Evolutionary conservation across 805 yeast species (phyloP), one percentile per base, ranked within the genome.

Genomic region (Ogataea siamensis): DNA sequence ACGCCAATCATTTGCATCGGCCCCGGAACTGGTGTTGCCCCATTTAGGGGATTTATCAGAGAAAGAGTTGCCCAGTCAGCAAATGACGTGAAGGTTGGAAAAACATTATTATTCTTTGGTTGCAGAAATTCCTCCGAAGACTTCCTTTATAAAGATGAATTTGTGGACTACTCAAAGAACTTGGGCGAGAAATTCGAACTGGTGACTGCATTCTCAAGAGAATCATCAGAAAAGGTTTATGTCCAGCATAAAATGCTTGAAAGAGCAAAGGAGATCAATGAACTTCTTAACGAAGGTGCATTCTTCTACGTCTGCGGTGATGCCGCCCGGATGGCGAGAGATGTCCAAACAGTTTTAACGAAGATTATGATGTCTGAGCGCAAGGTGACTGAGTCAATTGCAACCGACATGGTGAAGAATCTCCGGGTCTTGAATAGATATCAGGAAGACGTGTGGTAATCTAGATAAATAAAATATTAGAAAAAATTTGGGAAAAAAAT

Each of bases 11-110:
- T 91, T 53, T 77, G 89, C 83, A 74, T 91, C 55, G 99, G 99
- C 19, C 98, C 99, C 31, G 99, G 99, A 49, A 93, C 99, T 3
- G 99, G 99, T 62, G 91, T 91, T 34, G 98, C 99, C 7, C 99
- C 99, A 45, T 87, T 93, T 71, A 81, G 99, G 68, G 99, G 95
- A 3, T 91, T 91, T 51, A 64, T 91, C 24, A 80, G 94, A 67
- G 99, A 91, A 60, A 82, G 89, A 55, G 84, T 80, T n/a, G 60
- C 66, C 26, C 75, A 69, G 55, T 66, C 65, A 9, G 69, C 68
- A 41, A 60, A 60, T 31, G 69, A 71, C 49, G 77, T 63, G 40
- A 62, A 62, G 37, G 65, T 86, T 32, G 98, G 97, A 39, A 76
- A 81, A 49, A 74, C 82, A 34, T 36, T 87, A 20, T 70, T 91